Percentiles rank a stretch among this genome's conserved stretches.
Conservation (phyloP, 140 eudicot genomes). For the Stevia rebaudiana region DNA sequence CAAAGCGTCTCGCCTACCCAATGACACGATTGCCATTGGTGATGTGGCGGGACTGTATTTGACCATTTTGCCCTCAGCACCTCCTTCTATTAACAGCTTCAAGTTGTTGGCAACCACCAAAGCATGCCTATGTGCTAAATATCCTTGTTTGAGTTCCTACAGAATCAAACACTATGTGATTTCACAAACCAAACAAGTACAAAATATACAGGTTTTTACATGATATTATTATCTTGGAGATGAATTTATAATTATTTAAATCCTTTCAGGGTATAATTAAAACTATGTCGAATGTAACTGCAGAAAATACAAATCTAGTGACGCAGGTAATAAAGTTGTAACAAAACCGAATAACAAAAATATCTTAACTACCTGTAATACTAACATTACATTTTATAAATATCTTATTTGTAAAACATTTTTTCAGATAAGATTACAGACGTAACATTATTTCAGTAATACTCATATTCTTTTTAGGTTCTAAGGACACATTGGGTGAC, state of each 20-base stretch:
- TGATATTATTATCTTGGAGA: no score
- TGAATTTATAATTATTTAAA: no score
- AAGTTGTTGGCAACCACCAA: constrained; percentile 46
- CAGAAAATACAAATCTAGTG: no score
- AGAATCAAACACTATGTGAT: neutral
- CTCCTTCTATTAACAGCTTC: constrained; percentile 39
- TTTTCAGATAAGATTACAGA: neutral
- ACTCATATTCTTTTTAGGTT: neutral
- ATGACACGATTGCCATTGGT: constrained; percentile 56
- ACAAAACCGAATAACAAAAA: no score
- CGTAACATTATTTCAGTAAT: neutral
- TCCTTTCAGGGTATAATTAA: no score
- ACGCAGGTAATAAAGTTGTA: no score
- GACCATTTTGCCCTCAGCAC: constrained; percentile 33
- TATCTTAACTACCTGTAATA: no score
- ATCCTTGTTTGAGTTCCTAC: constrained; percentile 83
- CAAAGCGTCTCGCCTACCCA: constrained; percentile 59
- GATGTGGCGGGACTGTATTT: constrained; percentile 39
- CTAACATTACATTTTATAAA: no score
- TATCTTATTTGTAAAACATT: no score
- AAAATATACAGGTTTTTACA: no score
- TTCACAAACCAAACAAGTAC: neutral
- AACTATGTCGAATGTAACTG: no score
- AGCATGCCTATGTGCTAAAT: constrained; percentile 57
- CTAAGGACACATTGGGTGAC: neutral